A percentile compares a stretch with the other conserved stretches of the same genome.
phyloP scores from a whole-genome alignment of 129 eudicot species.

The Scalesia atractyloides region DNA sequence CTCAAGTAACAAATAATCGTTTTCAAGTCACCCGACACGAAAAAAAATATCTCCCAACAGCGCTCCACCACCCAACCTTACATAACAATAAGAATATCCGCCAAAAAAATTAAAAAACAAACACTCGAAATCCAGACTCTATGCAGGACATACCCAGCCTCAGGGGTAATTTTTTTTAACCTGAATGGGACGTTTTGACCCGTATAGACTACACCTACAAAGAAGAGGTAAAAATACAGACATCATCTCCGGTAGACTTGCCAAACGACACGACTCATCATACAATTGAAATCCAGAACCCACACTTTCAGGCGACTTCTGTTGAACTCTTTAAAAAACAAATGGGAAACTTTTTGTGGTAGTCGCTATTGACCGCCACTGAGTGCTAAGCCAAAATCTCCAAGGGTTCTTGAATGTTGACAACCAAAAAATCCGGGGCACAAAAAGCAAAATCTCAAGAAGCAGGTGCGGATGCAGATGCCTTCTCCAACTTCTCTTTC shows the following conservation, averaged over 20 bases:
- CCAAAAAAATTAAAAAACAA: neutral
- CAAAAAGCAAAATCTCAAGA: slow-evolving; percentile 35
- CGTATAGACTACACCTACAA: slow-evolving; percentile 17
- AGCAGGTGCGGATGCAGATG: slow-evolving; percentile 30
- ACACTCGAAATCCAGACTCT: slow-evolving; percentile 3
- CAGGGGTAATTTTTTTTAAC: slow-evolving; percentile 4
- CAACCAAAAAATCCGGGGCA: neutral
- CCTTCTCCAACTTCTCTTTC: slow-evolving; percentile 40
- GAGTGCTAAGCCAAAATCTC: neutral
- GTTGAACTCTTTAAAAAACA: neutral
- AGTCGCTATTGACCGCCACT: neutral
- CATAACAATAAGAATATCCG: slow-evolving; percentile 4
- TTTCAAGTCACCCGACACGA: neutral
- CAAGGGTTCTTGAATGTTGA: slow-evolving; percentile 4
- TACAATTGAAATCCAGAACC: slow-evolving; percentile 6
- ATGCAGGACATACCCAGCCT: slow-evolving; percentile 15
- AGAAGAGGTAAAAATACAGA: neutral
- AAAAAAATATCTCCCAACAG: neutral
- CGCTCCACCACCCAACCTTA: neutral
- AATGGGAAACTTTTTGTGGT: neutral
- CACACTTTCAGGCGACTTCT: slow-evolving; percentile 18
- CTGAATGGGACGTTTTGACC: slow-evolving; percentile 18
- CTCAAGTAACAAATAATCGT: slow-evolving; percentile 1
- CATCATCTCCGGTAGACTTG: slow-evolving; percentile 2
- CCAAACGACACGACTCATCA: slow-evolving; percentile 6